phyloP scores from a whole-genome alignment of 345 rosid species.

The Lepidium africanum region DNA sequence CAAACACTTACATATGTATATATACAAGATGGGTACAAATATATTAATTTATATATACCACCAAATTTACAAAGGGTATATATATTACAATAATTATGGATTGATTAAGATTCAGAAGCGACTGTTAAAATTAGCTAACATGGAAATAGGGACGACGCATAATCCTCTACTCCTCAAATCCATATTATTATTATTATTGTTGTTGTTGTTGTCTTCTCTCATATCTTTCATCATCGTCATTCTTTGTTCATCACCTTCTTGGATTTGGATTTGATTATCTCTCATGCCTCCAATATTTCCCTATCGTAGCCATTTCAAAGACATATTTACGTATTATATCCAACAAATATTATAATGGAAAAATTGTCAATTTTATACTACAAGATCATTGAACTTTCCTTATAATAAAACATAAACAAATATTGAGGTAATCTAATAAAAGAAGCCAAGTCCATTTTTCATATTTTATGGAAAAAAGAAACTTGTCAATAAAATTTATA shows the following conservation, averaged over 20 bases:
- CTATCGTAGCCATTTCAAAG: constrained; percentile 12
- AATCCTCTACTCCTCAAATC: constrained; percentile 68
- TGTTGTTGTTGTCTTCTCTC: constrained; percentile 6
- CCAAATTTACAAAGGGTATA: constrained; percentile 5
- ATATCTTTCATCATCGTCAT: constrained; percentile 10
- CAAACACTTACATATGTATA: neutral
- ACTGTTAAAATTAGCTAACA: constrained; percentile 56
- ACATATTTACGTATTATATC: neutral
- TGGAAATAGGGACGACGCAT: constrained; percentile 70
- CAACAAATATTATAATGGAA: neutral
- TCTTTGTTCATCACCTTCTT: constrained; percentile 12
- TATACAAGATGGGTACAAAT: constrained; percentile 8
- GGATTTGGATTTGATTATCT: constrained; percentile 17
- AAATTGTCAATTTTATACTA: too few relatives aligned
- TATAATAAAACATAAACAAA: neutral
- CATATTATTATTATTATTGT: constrained; percentile 12
- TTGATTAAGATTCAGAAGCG: constrained; percentile 21
- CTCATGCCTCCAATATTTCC: constrained; percentile 9
- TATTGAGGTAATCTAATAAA: neutral
- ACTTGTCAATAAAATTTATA: neutral
- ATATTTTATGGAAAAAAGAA: neutral
- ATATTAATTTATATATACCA: neutral
- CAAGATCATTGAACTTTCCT: neutral
- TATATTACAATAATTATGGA: too few relatives aligned
- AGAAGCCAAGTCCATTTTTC: neutral